phyloP scores from a whole-genome alignment of 768 basidiomycete species.

The Hygrocybe punicea region DNA sequence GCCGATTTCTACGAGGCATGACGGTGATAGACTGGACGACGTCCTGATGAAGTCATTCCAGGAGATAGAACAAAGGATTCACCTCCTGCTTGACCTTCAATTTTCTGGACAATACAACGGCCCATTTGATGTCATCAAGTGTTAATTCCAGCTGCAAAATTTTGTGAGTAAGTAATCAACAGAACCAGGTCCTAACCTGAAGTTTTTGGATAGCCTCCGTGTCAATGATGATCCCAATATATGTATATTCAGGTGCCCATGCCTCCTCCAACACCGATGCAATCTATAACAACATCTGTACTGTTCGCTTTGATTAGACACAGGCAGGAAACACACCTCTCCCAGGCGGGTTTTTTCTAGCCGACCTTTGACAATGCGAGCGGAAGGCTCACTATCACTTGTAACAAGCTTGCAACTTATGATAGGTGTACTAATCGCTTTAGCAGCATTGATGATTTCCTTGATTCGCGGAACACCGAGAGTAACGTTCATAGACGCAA shows the following conservation, averaged over 20 bases:
- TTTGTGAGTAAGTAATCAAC: neutral
- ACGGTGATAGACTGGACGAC: conserved; percentile 64
- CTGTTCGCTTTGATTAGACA: neutral
- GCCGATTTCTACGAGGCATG: conserved; percentile 66
- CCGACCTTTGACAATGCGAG: conserved; percentile 94
- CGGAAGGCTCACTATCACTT: conserved; percentile 83
- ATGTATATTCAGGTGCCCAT: conserved; percentile 90
- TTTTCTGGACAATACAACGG: conserved; percentile 81
- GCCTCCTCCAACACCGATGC: conserved; percentile 93
- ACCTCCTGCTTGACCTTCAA: conserved; percentile 91
- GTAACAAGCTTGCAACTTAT: conserved; percentile 94
- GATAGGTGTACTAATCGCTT: conserved; percentile 93
- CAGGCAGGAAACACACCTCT: conserved; percentile 56
- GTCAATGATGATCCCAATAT: conserved; percentile 91
- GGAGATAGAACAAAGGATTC: conserved; percentile 1
- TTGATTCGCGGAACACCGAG: conserved; percentile 99
- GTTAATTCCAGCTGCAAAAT: conserved; percentile 77
- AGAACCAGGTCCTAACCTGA: conserved; percentile 51
- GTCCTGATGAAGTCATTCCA: neutral
- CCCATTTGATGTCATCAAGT: conserved; percentile 89
- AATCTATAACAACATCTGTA: conserved; percentile 47
- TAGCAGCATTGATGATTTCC: conserved; percentile 99
- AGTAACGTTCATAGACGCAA: conserved; percentile 99
- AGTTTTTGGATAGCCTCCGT: conserved; percentile 82
- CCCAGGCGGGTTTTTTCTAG: conserved; percentile 92